Conservation (phyloP, 2,329 filamentous ascomycete genomes). For the Sporothrix pseudoabietina region DNA sequence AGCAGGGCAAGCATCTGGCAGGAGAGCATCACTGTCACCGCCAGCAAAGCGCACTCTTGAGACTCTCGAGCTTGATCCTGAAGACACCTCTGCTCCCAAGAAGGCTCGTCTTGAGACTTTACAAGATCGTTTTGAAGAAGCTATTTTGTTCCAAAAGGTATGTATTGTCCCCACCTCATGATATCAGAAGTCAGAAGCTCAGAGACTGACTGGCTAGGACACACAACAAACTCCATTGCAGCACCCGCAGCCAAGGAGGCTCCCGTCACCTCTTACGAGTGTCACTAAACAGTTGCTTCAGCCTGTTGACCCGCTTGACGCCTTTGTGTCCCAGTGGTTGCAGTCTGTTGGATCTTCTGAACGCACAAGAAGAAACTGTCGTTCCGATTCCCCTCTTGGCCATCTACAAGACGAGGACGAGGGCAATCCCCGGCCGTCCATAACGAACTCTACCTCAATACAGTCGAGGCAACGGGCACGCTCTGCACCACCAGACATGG, state of each 20-base stretch:
- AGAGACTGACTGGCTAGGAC: not conserved
- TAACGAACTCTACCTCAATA: not conserved
- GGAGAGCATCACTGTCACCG: not conserved
- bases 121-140: not conserved
- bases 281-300: not conserved
- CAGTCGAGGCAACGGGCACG: not conserved
- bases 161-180: not conserved
- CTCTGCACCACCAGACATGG: not conserved
- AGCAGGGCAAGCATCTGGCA: not conserved
- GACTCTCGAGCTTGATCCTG: not conserved
- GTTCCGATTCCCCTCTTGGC: not conserved
- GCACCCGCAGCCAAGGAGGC: not conserved
- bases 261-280: slow-evolving; percentile 14
- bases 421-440: not conserved
- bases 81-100: not conserved
- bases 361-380: not conserved
- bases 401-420: slow-evolving; percentile 2
- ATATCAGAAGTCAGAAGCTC: not conserved
- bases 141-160: not conserved
- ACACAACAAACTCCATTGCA: not conserved
- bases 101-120: not conserved
- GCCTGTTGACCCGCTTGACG: not conserved
- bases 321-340: slow-evolving; percentile 7
- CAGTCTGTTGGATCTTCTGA: slow-evolving; percentile 12
- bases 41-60: slow-evolving; percentile 4